Base-by-base conservation (phyloP, 306 rosid genomes). In the Quercus cerris region DNA sequence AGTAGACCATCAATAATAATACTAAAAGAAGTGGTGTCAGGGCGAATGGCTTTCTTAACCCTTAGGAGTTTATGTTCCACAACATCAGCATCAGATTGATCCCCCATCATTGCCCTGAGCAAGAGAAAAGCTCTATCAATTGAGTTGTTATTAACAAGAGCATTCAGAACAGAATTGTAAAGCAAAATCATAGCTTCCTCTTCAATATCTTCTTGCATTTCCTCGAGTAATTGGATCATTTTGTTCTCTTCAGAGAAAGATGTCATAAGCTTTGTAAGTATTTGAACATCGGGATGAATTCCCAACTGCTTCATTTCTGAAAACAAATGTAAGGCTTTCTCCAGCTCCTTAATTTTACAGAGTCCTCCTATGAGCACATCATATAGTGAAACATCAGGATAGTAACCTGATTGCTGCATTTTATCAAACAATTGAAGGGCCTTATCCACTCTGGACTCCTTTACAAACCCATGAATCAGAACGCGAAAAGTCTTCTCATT, bases 401-500 rank as follows among this genome's bases (percentile, higher is more conserved):
- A 6, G 70, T 88, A 90, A 82, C 93, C 97, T 38, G 77, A 77
- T 76, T 84, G 75, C 66, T 44, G 75, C 98, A 90, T 88, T 86
- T 89, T 91, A 73, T 78, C 87, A 7, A 86, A 83, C 89, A 92
- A 27, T 18, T 88, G 86, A 67, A 92, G 91, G 56, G 97, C 97
- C 80, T 77, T 88, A 72, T 91, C 92, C 54, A 89, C 72, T 3
- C 84, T 80, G 6, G 85, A 84, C 76, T 82, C 92, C 76, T 38
- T 92, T 66, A 89, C 91, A 85, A 88, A 89, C 72, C 97, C 94
- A 81, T 92, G 94, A 86, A 92, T 90, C 86, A 92, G 85, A 83
- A 92, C 88, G 73, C 78, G 82, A 82, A 88, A 88, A 17, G 97
- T 92, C 87, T 88, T 92, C 70, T 89, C 97, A 76, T 81, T 92